Percentiles rank a stretch among this genome's conserved stretches.
Conservation (phyloP, 306 rosid species). For the Vigna radiata region DNA sequence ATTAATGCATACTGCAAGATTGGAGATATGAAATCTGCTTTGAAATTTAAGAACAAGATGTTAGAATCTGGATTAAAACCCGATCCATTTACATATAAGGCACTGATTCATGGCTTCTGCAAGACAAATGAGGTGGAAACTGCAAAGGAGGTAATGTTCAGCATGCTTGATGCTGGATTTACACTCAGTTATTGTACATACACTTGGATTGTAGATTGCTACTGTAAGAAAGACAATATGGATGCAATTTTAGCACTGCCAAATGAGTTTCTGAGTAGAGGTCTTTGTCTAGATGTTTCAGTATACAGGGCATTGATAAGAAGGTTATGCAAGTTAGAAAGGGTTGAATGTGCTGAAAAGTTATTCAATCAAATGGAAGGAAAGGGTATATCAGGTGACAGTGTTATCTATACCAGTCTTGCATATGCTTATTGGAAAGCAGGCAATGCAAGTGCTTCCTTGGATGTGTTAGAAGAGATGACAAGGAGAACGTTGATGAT, state of each 20-base stretch:
- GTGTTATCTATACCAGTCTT: slow-evolving; percentile 71
- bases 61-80: slow-evolving; percentile 77
- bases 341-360: slow-evolving; percentile 66
- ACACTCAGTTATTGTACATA: slow-evolving; percentile 70
- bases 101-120: slow-evolving; percentile 86
- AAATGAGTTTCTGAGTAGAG: slow-evolving; percentile 66
- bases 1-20: slow-evolving; percentile 87
- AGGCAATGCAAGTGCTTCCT: slow-evolving; percentile 60
- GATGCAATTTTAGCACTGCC: slow-evolving; percentile 67
- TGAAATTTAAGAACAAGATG: slow-evolving; percentile 80
- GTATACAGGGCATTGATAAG: slow-evolving; percentile 80
- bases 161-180: slow-evolving; percentile 76
- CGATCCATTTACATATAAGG: slow-evolving; percentile 77
- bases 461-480: slow-evolving; percentile 71
- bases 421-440: slow-evolving; percentile 76
- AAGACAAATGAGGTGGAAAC: slow-evolving; percentile 60
- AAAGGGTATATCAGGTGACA: slow-evolving; percentile 67
- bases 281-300: slow-evolving; percentile 70
- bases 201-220: slow-evolving; percentile 82
- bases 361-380: slow-evolving; percentile 60
- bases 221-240: slow-evolving; percentile 62
- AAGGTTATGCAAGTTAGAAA: slow-evolving; percentile 72
- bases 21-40: slow-evolving; percentile 78
- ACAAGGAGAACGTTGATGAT: slow-evolving; percentile 68
- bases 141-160: slow-evolving; percentile 66